Evolutionary conservation across 1,284 basidiomycete species (phyloP).

Genomic region (Neolentinus lepideus): DNA sequence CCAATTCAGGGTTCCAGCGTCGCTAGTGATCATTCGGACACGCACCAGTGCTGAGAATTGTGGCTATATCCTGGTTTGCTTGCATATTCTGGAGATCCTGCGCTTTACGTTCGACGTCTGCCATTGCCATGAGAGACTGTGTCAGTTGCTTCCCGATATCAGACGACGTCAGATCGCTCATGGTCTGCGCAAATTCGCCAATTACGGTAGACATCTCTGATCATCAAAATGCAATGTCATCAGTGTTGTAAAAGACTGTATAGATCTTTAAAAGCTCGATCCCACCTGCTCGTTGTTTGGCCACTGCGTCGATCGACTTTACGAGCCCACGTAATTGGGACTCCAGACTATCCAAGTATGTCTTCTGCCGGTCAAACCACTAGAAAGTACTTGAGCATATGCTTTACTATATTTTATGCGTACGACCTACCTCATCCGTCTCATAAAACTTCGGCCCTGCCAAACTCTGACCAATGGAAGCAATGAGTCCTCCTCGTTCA

Average conservation of each 20-base stretch:
- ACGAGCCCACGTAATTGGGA: conserved; percentile 81
- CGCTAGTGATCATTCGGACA: neutral
- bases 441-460: conserved; percentile 86
- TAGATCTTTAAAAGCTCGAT: conserved; percentile 5
- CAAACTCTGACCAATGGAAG: conserved; percentile 71
- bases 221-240: neutral
- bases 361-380: conserved; percentile 91
- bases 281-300: conserved; percentile 72
- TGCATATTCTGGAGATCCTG: conserved; percentile 68
- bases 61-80: conserved; percentile 71
- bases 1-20: neutral
- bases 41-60: conserved; percentile 69
- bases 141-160: conserved; percentile 68
- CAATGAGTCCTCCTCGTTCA: conserved; percentile 73
- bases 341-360: conserved; percentile 87
- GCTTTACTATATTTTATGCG: neutral
- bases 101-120: conserved; percentile 66
- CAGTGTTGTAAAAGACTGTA: neutral
- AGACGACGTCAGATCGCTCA: conserved; percentile 61
- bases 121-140: conserved; percentile 57
- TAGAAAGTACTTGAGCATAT: conserved; percentile 20
- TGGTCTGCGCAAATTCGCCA: conserved; percentile 66
- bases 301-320: conserved; percentile 77
- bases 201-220: conserved; percentile 62
- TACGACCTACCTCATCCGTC: conserved; percentile 69